Base-by-base conservation (phyloP, 2,329 filamentous ascomycete species). In the Aspergillus neotritici region DNA sequence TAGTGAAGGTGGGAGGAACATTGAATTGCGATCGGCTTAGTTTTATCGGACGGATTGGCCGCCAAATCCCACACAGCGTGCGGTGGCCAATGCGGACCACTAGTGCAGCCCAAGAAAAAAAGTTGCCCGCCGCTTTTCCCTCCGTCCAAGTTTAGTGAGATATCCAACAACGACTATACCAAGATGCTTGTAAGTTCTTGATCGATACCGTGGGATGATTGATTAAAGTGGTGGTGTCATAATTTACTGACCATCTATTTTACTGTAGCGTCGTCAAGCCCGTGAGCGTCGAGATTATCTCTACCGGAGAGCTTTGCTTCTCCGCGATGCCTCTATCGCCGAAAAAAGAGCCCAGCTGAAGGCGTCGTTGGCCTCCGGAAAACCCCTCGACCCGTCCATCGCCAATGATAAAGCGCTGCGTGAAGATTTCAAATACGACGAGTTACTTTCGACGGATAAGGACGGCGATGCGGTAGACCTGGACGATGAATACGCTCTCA, bases 351-450 rank as follows among this genome's bases (percentile, higher is more conserved):
- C 90, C 31, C 87, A 94, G 64, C 72, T 98, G 42, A 86, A 90
- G 64, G 82, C 84, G 29, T 89, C 90, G 8, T 76, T 97, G 39
- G 91, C 93, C 15, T 87, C 86, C 8, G 93, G 93, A 52, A 94
- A 93, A 62, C 86, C 88, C 7, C 71, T 95, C 37, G 86, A 91
- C 54, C 80, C 86, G 16, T 75, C 78, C 30, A 86, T 97, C 53
- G 88, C 90, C 43, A 86, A 94, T 60, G 91, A 98, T 69, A 88
- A 87, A 66, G 64, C 78, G 25, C 71, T 98, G 43, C 80, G 90
- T 34, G 83, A 87, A 61, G 88, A 97, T 64, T 96, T 86, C 70
- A 89, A 90, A 62, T 98, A 91, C 64, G 93, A 98, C 63, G 91
- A 96, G 67, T 87, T 87, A 4, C 73, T 80, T 16, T 76, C 88